These are phyloP conservation scores for Populus davidiana DNA, from an alignment of 345 rosid genomes.

Conservation along the genomic window DNA sequence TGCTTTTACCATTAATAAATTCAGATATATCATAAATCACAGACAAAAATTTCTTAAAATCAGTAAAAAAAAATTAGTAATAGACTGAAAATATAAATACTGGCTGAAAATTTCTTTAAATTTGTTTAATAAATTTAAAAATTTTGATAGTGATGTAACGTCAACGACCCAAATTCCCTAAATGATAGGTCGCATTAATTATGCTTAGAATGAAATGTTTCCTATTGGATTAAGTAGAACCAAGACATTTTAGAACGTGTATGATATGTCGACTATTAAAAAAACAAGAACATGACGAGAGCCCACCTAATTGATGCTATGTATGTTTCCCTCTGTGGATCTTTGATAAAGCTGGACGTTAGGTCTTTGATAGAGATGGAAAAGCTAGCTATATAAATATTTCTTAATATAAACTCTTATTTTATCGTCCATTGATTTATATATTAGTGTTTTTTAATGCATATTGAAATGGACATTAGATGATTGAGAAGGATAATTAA, in stretches of 20 bases:
- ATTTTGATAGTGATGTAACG: too few relatives aligned
- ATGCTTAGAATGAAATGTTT: background rate
- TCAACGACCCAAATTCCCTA: background rate
- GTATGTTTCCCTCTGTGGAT: background rate
- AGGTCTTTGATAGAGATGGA: constrained; percentile 6
- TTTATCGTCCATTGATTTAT: too few relatives aligned
- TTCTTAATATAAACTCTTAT: background rate
- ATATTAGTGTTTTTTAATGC: background rate
- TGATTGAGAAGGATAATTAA: background rate
- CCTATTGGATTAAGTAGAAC: background rate
- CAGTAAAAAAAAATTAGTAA: accelerated
- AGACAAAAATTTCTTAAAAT: accelerated
- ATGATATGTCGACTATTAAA: background rate
- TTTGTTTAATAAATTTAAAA: too few relatives aligned
- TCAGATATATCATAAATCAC: too few relatives aligned
- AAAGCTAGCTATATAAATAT: background rate
- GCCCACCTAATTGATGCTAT: background rate
- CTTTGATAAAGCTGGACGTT: constrained; percentile 8
- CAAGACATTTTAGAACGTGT: background rate
- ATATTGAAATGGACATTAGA: background rate
- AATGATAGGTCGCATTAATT: background rate
- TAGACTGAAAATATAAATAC: too few relatives aligned
- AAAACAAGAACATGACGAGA: background rate
- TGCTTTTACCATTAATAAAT: too few relatives aligned
- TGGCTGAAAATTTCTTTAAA: too few relatives aligned